phyloP scores from a whole-genome alignment of 257 asterid genomes.

The Jaltomata sinuosa region DNA sequence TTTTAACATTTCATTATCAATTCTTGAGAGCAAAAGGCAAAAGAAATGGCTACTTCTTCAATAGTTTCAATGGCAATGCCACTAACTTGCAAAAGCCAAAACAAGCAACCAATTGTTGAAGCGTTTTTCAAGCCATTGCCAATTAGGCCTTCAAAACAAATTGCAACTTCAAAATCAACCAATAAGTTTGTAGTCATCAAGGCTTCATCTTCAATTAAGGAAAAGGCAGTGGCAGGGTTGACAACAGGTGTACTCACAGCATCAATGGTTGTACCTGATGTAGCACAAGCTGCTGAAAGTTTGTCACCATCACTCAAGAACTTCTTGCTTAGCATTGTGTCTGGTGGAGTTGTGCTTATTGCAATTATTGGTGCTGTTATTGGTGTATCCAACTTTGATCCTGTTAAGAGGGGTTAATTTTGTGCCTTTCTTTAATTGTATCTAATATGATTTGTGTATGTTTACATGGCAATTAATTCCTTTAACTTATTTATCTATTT shows the following conservation, averaged over 20 bases:
- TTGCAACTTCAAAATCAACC: slow-evolving; percentile 15
- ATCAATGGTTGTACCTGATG: slow-evolving; percentile 57
- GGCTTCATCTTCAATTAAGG: slow-evolving; percentile 51
- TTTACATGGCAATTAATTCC: background rate
- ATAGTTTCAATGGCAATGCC: slow-evolving; percentile 66
- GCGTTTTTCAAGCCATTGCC: slow-evolving; percentile 52
- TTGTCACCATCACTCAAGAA: slow-evolving; percentile 72
- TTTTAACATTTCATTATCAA: background rate
- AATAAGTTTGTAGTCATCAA: slow-evolving; percentile 41
- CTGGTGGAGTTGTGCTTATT: slow-evolving; percentile 65
- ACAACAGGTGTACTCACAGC: slow-evolving; percentile 69
- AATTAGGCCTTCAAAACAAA: slow-evolving; percentile 27
- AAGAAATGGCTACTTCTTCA: slow-evolving; percentile 61
- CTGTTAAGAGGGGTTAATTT: slow-evolving; percentile 63
- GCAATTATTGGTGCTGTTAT: slow-evolving; percentile 57
- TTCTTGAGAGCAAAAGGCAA: slow-evolving; percentile 1
- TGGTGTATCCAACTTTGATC: slow-evolving; percentile 81
- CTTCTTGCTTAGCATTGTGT: slow-evolving; percentile 67
- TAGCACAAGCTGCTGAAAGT: slow-evolving; percentile 61
- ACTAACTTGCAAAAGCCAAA: slow-evolving; percentile 36
- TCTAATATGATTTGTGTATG: background rate
- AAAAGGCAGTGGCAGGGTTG: slow-evolving; percentile 56
- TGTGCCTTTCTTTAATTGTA: background rate
- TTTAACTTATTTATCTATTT: background rate
- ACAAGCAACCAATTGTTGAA: slow-evolving; percentile 22